Evolutionary conservation across 2,329 filamentous ascomycete species (phyloP).

Genomic region (Lachnellula willkommii): DNA sequence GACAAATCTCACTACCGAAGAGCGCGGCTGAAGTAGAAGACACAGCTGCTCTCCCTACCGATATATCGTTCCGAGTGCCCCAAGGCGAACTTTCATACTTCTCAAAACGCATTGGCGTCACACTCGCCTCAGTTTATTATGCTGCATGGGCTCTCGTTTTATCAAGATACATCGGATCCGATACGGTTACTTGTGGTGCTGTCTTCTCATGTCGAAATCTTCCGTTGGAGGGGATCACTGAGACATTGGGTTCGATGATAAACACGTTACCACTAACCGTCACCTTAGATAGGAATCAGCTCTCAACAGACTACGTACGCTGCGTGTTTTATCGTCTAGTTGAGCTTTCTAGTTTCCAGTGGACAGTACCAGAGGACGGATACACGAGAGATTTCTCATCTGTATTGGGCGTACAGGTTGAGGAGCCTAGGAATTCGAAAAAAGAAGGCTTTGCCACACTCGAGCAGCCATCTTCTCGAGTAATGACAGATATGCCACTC

Average conservation of each 20-base stretch:
- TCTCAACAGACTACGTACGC: conserved; percentile 2
- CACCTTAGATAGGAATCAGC: neutral
- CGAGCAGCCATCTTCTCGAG: neutral
- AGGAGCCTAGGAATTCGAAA: neutral
- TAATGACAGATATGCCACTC: conserved; percentile 1
- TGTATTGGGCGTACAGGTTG: conserved; percentile 1
- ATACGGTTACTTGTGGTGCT: neutral
- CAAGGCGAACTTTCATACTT: conserved; percentile 8
- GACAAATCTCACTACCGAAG: too few species aligned
- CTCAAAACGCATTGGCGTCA: conserved; percentile 1
- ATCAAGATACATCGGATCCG: conserved; percentile 24
- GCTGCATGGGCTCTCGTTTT: conserved; percentile 35
- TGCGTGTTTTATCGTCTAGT: conserved; percentile 3
- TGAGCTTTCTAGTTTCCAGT: conserved; percentile 3
- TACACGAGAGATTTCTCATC: conserved; percentile 4
- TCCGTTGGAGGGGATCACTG: neutral
- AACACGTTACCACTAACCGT: conserved; percentile 10
- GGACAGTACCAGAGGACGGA: conserved; percentile 8
- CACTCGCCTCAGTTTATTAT: conserved; percentile 20
- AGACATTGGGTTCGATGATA: neutral
- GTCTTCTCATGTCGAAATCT: neutral
- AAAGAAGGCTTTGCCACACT: neutral
- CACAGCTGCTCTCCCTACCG: neutral
- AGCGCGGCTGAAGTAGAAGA: too few species aligned
- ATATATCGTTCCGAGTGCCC: too few species aligned